Percentiles rank a stretch among this genome's conserved stretches.
phyloP scores from a whole-genome alignment of 768 basidiomycete species.

The Kondoa subrosea region DNA sequence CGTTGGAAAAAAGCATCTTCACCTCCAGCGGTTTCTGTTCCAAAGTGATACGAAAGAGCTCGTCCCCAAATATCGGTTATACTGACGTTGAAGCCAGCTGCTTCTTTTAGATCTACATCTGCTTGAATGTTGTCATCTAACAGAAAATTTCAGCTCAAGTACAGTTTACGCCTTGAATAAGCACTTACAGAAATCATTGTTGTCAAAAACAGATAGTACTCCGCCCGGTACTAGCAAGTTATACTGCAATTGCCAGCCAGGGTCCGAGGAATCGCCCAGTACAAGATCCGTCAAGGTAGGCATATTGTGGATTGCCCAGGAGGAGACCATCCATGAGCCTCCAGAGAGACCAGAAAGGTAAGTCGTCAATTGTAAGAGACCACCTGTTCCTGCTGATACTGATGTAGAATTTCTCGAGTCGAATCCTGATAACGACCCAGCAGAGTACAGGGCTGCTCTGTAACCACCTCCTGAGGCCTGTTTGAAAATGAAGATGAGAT shows the following conservation, averaged over 20 bases:
- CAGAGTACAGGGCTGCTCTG: not conserved
- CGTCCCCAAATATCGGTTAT: slow-evolving; percentile 35
- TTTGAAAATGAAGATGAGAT: no score
- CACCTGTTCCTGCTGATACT: not conserved
- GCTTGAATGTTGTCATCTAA: slow-evolving; percentile 16
- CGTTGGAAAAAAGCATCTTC: slow-evolving; percentile 43
- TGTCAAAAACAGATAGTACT: slow-evolving; percentile 36
- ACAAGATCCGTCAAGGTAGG: slow-evolving; percentile 37
- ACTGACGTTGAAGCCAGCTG: slow-evolving; percentile 24
- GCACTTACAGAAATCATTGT: not conserved
- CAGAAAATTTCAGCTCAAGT: no score
- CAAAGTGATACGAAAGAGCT: slow-evolving; percentile 54
- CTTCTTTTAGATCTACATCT: slow-evolving; percentile 20
- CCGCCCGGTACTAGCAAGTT: slow-evolving; percentile 44
- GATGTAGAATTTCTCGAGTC: not conserved
- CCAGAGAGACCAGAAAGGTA: slow-evolving; percentile 5
- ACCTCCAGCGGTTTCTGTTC: slow-evolving; percentile 36
- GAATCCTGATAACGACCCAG: not conserved
- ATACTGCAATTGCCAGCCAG: slow-evolving; percentile 46
- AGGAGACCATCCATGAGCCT: not conserved
- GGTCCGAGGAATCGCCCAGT: slow-evolving; percentile 35
- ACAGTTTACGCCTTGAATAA: no score
- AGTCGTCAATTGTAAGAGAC: not conserved
- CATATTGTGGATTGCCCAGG: not conserved
- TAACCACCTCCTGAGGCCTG: slow-evolving; percentile 4